Percentiles rank a stretch among this genome's conserved stretches.
These are phyloP conservation scores for Cyclotella sp. DNA, from an alignment of 108 stramenopile genomes.

Conservation along the genomic window DNA sequence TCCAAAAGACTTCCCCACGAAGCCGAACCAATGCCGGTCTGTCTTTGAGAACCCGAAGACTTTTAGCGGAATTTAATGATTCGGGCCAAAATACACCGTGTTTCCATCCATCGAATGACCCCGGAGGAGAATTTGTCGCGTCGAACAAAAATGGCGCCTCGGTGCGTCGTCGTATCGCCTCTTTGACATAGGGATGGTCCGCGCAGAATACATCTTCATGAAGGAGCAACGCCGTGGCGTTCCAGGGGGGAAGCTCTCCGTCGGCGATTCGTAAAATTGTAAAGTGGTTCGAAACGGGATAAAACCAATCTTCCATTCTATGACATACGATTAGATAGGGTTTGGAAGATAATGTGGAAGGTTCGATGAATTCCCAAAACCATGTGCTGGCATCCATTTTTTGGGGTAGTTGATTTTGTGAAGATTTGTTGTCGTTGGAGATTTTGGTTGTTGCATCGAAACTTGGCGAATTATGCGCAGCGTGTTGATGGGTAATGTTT, in stretches of 20 bases:
- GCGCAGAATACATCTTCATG: background rate
- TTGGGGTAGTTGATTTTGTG: background rate
- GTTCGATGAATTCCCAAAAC: conserved; percentile 3
- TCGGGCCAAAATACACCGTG: conserved; percentile 22
- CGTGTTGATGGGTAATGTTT: background rate
- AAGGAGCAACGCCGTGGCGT: conserved; percentile 21
- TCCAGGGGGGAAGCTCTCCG: conserved; percentile 23
- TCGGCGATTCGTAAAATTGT: conserved; percentile 1
- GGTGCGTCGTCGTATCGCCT: conserved; percentile 12
- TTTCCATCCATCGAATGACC: background rate
- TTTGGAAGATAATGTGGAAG: background rate
- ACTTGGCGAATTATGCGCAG: background rate
- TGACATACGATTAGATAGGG: conserved; percentile 17
- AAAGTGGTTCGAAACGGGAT: background rate
- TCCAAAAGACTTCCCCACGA: conserved; percentile 36
- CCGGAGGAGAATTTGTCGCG: no score
- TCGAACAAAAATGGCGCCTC: background rate
- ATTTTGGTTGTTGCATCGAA: background rate
- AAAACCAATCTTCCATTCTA: conserved; percentile 8
- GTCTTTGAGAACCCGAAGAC: conserved; percentile 2
- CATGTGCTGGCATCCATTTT: background rate
- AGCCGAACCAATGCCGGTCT: conserved; percentile 22
- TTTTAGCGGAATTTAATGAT: background rate
- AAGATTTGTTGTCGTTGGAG: background rate
- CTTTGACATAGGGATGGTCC: conserved; percentile 23